These are phyloP conservation scores for Pulicaria dysenterica DNA, from an alignment of 129 eudicot genomes.

Conservation along the genomic window DNA sequence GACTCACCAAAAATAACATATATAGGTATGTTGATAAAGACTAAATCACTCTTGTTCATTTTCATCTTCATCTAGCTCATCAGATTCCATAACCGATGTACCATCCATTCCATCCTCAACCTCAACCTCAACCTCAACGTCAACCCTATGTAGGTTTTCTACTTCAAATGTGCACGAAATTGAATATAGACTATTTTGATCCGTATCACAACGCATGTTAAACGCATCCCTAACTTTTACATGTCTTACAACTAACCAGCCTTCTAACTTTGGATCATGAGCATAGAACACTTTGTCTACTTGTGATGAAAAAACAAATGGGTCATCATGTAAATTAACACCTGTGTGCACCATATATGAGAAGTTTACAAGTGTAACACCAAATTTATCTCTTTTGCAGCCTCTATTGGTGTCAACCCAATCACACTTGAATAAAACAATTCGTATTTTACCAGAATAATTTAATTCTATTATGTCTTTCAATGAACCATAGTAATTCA, in stretches of 20 bases:
- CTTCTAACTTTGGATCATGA: too few species aligned
- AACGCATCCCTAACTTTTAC: background rate
- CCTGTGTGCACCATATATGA: too few species aligned
- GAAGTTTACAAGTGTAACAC: background rate
- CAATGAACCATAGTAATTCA: background rate
- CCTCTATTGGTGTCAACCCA: background rate
- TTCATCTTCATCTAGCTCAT: background rate
- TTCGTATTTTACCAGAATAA: background rate
- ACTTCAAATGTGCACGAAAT: background rate
- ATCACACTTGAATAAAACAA: background rate
- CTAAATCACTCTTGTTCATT: background rate
- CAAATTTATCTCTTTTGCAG: conserved; percentile 1
- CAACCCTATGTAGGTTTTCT: background rate
- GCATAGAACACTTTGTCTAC: too few species aligned
- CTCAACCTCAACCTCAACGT: background rate
- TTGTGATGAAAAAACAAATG: too few species aligned
- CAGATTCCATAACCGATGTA: background rate
- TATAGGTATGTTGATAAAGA: too few species aligned
- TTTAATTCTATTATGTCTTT: background rate
- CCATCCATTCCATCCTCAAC: background rate
- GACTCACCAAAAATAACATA: too few species aligned
- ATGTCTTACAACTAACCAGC: background rate
- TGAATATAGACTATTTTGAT: background rate
- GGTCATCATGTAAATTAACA: too few species aligned
- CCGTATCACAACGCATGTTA: background rate